These are phyloP conservation scores for Debaryomyces tyrocola DNA, from an alignment of 805 yeast species.

Conservation along the genomic window DNA sequence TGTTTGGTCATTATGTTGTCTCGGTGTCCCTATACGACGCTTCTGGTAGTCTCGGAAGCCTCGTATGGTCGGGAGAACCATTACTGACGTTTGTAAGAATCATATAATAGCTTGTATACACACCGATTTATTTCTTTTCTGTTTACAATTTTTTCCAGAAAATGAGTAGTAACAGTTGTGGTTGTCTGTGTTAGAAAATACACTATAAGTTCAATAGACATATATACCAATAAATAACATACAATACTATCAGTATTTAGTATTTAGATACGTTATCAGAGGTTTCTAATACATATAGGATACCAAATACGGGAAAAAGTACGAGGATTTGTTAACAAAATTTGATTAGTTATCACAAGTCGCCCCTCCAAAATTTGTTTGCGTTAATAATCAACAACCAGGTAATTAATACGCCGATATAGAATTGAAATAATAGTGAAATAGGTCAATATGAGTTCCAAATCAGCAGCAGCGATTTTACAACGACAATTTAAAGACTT, in stretches of 20 bases:
- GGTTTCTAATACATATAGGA: no score
- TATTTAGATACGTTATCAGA: no score
- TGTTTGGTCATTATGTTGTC: no score
- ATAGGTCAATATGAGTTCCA: constrained; percentile 37
- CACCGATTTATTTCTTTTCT: background rate
- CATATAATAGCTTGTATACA: background rate
- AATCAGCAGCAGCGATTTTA: constrained; percentile 76
- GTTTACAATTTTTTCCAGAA: background rate
- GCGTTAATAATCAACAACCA: background rate
- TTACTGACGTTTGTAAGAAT: no score
- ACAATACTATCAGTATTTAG: no score
- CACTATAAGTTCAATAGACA: no score
- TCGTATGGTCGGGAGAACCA: no score
- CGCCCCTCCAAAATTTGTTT: background rate
- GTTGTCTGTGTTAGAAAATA: background rate
- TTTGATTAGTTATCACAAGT: background rate
- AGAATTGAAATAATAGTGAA: background rate
- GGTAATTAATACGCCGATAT: background rate
- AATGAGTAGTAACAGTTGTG: background rate
- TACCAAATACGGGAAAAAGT: background rate
- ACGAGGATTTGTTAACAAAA: background rate
- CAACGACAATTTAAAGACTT: constrained; percentile 93
- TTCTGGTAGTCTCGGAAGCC: no score
- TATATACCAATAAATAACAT: no score
- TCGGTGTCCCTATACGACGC: no score